Evolutionary conservation across 2,329 filamentous ascomycete species (phyloP).

Genomic region (Ascochyta clinopodiicola): DNA sequence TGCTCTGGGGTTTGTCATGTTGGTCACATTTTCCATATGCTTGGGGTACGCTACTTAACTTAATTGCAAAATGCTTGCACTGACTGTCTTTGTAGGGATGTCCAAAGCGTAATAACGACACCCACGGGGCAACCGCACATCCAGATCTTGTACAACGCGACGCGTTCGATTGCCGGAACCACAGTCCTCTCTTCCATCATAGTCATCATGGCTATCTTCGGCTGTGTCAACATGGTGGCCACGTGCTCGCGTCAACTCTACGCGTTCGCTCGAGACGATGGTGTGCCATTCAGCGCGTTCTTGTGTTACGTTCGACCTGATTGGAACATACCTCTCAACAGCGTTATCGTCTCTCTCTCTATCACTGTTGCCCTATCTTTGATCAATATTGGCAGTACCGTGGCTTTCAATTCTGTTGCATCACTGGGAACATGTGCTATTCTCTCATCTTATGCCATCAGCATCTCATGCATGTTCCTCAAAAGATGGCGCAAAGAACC

Average conservation of each 20-base stretch:
- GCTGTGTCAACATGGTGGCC: conserved; percentile 32
- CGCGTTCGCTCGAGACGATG: conserved; percentile 43
- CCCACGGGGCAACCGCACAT: conserved; percentile 10
- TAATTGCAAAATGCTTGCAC: too few species aligned
- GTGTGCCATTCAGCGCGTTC: conserved; percentile 20
- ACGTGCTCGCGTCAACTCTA: conserved; percentile 42
- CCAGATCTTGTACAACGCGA: conserved; percentile 14
- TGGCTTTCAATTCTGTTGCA: conserved; percentile 37
- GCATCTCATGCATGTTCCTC: conserved; percentile 56
- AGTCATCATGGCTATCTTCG: conserved; percentile 33
- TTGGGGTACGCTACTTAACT: too few species aligned
- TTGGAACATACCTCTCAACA: conserved; percentile 51
- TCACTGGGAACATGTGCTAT: conserved; percentile 33
- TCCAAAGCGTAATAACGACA: conserved; percentile 18
- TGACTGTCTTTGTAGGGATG: not conserved
- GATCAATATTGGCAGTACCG: conserved; percentile 57
- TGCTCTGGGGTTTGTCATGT: too few species aligned
- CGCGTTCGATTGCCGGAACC: conserved; percentile 18
- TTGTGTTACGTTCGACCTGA: conserved; percentile 24
- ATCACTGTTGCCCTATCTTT: conserved; percentile 52
- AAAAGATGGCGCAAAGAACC: conserved; percentile 52
- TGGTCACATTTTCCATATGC: too few species aligned
- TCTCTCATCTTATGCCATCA: conserved; percentile 45
- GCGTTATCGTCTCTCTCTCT: conserved; percentile 52
- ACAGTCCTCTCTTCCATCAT: conserved; percentile 33